Evolutionary conservation across 768 basidiomycete genomes (phyloP).

Genomic region (Boletus edulis): DNA sequence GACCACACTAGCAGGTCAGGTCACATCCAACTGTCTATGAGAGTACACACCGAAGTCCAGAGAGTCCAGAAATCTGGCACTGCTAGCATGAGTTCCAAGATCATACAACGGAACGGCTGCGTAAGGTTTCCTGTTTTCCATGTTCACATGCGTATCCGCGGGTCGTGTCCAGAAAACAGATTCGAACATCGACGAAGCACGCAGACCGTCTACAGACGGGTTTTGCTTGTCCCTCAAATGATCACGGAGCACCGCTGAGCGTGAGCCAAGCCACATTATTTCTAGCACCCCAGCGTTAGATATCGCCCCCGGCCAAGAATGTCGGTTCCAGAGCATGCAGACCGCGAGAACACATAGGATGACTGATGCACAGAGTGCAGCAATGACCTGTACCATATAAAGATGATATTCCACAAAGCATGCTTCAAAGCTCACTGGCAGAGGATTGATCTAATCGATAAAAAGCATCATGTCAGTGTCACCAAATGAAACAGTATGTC

Average conservation of each 20-base stretch:
- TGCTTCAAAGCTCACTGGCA: not conserved
- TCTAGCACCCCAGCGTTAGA: not conserved
- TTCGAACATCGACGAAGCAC: not conserved
- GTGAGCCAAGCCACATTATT: not conserved
- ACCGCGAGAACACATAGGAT: not conserved
- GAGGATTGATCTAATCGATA: not conserved
- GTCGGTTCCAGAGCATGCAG: not conserved
- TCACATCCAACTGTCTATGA: not conserved
- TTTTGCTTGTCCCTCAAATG: not conserved
- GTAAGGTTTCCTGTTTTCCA: no score
- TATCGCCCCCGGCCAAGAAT: not conserved
- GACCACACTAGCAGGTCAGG: not conserved
- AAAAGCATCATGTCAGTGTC: not conserved
- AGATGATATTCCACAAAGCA: not conserved
- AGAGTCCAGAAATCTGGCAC: not conserved
- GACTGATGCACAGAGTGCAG: not conserved
- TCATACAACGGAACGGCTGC: not conserved
- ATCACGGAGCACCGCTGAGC: not conserved
- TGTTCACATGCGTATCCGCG: no score
- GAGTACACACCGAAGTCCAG: not conserved
- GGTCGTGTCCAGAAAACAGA: not conserved
- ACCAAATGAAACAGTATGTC: no score
- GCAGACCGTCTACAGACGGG: not conserved
- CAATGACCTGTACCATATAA: not conserved
- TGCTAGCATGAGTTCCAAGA: not conserved